These are phyloP conservation scores for Dioscorea dumetorum DNA, from an alignment of 106 monocot species.

Conservation along the genomic window DNA sequence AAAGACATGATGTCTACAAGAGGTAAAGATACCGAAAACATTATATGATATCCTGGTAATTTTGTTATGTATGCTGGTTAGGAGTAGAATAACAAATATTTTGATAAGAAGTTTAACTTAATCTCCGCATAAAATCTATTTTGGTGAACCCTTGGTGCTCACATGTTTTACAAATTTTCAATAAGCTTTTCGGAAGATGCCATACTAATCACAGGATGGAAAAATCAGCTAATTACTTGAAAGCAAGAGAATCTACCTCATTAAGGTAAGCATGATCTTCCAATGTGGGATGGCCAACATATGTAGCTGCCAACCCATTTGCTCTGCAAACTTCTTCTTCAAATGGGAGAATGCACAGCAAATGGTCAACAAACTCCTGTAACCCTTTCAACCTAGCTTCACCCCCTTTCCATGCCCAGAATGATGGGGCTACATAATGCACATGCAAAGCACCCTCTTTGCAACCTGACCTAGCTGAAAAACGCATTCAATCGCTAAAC, in stretches of 20 bases:
- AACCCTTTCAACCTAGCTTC: slow-evolving; percentile 59
- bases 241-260: slow-evolving; percentile 16
- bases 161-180: too few relatives aligned
- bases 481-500: slow-evolving; percentile 2
- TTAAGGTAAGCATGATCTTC: slow-evolving; percentile 59
- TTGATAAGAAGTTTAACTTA: too few relatives aligned
- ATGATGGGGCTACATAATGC: slow-evolving; percentile 96
- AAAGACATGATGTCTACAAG: too few relatives aligned
- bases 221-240: too few relatives aligned
- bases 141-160: too few relatives aligned
- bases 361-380: slow-evolving; percentile 61
- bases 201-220: too few relatives aligned
- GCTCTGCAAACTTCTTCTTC: slow-evolving; percentile 74
- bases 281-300: slow-evolving; percentile 81
- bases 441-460: slow-evolving; percentile 39
- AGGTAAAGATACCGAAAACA: too few relatives aligned
- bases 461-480: slow-evolving; percentile 45
- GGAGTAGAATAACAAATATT: too few relatives aligned
- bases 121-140: too few relatives aligned
- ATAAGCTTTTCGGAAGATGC: too few relatives aligned
- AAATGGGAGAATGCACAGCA: slow-evolving; percentile 94
- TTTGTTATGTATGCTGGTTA: too few relatives aligned
- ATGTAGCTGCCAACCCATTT: slow-evolving; percentile 77
- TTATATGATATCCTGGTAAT: too few relatives aligned
- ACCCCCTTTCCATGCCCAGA: slow-evolving; percentile 99